Percentiles rank a stretch among this genome's conserved stretches.
Evolutionary conservation across 2,329 filamentous ascomycete species (phyloP).

Genomic region (Plenodomus lindquistii): DNA sequence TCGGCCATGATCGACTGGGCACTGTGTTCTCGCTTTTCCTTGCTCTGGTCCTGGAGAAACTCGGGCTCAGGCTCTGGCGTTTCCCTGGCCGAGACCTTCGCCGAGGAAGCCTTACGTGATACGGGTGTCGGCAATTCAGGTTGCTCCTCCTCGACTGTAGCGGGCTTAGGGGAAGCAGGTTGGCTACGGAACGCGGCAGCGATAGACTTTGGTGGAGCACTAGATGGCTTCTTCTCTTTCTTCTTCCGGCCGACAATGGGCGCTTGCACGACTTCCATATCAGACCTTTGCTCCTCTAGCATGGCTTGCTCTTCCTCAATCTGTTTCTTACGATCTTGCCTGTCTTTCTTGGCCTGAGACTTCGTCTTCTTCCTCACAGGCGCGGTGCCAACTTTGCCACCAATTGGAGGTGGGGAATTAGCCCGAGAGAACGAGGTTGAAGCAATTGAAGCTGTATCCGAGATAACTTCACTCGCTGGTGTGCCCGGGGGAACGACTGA

Average conservation of each 20-base stretch:
- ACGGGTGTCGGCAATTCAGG: constrained; percentile 15
- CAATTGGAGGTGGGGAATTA: constrained; percentile 67
- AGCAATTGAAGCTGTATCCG: constrained; percentile 75
- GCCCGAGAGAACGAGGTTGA: constrained; percentile 74
- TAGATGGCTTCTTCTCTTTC: constrained; percentile 72
- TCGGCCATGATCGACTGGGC: constrained; percentile 45
- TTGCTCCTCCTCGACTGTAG: constrained; percentile 33
- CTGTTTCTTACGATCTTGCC: constrained; percentile 62
- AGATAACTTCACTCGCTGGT: constrained; percentile 72
- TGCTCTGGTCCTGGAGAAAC: constrained; percentile 29
- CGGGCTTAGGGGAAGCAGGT: constrained; percentile 35
- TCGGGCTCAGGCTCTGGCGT: constrained; percentile 32
- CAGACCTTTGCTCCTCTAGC: constrained; percentile 49
- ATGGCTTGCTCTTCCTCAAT: constrained; percentile 63
- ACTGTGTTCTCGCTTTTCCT: constrained; percentile 35
- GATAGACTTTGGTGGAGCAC: constrained; percentile 30
- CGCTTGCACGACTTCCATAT: constrained; percentile 60
- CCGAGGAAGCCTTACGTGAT: constrained; percentile 21
- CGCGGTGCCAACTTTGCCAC: constrained; percentile 67
- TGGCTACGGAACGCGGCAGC: constrained; percentile 28
- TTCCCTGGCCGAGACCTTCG: constrained; percentile 23
- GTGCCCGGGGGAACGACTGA: constrained; percentile 70
- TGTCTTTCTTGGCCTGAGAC: constrained; percentile 77
- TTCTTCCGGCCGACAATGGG: constrained; percentile 81
- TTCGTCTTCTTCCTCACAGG: constrained; percentile 73